Base-by-base conservation (phyloP, 805 yeast species). In the Myxozyma mucilagina region DNA sequence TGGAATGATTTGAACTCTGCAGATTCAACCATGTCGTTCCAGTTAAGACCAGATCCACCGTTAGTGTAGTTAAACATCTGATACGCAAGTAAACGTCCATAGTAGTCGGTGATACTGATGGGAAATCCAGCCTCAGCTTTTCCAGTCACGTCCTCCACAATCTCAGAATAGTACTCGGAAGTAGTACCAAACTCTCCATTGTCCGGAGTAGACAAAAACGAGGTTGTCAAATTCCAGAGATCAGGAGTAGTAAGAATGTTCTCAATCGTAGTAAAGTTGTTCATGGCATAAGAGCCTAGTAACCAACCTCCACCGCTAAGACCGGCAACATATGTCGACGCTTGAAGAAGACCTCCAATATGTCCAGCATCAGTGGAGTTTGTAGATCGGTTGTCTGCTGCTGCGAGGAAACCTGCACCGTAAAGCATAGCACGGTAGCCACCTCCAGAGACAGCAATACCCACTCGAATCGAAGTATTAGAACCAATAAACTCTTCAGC, bases 301-400 rank as follows among this genome's bases (percentile, higher is more conserved):
- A 87, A 75, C 96, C 96, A 90, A 10, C 87, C 80, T 14, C 96
- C 96, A 24, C 97, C 96, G 11, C 91, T 85, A 18, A 90, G 80
- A 5, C 91, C 96, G 8, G 88, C 75, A 8, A 90, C 73, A 69
- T 90, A 90, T 7, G 87, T 81, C 0, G 90, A 71, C 10, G 87
- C 74, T 68, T 87, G 90, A 34, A 89, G 73, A 42, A 90, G 74
- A 2, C 96, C 93, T 38, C 91, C 91, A 39, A 89, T 72, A 5
- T 88, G 86, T 18, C 72, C 73, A 3, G 77, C 77, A 20, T 72
- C 76, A 1, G 84, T 77, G 7, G 85, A 80, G 59, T 79, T 81
- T 1, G 71, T 74, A 1, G 93, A 85, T 66, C 94, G 76, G 66
- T 82, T 82, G 71, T 90, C 97, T 59, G 88, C 74, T 1, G 93